A percentile compares a stretch with the other conserved stretches of the same genome.
Evolutionary conservation across 305 asterid species (phyloP).

Genomic region (Ilex paraguariensis): DNA sequence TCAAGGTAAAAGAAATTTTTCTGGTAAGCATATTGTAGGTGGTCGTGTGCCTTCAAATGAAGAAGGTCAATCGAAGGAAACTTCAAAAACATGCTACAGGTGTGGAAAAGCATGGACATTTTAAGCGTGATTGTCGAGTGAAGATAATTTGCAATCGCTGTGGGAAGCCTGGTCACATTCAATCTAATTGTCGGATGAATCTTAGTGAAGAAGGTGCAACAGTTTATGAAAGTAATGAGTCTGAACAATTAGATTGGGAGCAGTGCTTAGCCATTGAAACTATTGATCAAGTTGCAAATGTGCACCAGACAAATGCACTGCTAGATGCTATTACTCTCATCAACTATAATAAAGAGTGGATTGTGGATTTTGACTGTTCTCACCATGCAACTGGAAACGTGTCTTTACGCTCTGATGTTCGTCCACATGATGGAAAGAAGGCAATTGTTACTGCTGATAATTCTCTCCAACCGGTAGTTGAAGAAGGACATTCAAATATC

Average conservation of each 20-base stretch:
- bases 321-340: neutral
- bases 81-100: neutral
- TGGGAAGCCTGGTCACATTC: no score
- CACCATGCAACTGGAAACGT: constrained; percentile 7
- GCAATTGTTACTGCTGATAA: constrained; percentile 1
- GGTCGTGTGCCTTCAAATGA: neutral
- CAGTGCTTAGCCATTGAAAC: constrained; percentile 7
- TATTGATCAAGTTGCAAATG: neutral
- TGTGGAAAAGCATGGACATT: constrained; percentile 16
- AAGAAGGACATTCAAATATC: neutral
- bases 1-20: no score
- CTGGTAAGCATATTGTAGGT: no score
- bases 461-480: neutral
- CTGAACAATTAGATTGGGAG: constrained; percentile 12
- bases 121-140: neutral
- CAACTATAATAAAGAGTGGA: constrained; percentile 8
- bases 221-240: neutral
- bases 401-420: neutral
- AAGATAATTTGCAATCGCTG: no score
- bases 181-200: constrained; percentile 6
- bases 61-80: neutral
- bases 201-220: neutral
- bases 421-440: neutral
- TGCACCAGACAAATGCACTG: no score
- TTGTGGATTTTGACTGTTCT: constrained; percentile 8